These are phyloP conservation scores for Alliaria petiolata DNA, from an alignment of 345 rosid species.

Conservation along the genomic window DNA sequence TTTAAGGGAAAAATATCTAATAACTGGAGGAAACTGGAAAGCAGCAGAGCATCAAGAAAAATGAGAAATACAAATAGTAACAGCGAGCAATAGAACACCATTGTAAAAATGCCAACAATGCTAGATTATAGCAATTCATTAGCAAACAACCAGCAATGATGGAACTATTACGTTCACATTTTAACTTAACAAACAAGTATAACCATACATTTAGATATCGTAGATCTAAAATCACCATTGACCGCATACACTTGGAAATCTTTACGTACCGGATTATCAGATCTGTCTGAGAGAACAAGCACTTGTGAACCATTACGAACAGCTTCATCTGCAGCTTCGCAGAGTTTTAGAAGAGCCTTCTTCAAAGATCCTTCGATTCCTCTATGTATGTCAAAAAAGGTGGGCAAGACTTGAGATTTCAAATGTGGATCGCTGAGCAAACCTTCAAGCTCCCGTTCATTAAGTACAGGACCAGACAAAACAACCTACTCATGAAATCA, in stretches of 20 bases:
- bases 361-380: constrained; percentile 91
- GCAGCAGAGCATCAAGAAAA: no score
- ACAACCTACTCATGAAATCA: constrained; percentile 52
- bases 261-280: constrained; percentile 71
- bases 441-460: constrained; percentile 91
- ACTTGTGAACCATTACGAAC: constrained; percentile 93
- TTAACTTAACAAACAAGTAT: neutral
- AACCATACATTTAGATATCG: constrained; percentile 2
- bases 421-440: constrained; percentile 66
- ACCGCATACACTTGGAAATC: constrained; percentile 6
- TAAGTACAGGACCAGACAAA: constrained; percentile 82
- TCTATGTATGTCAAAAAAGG: constrained; percentile 89
- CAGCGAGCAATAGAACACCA: no score
- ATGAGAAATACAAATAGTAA: no score
- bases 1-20: no score
- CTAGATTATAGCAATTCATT: neutral
- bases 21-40: no score
- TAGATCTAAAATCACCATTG: neutral
- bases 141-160: constrained; percentile 6
- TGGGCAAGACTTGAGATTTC: constrained; percentile 61
- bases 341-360: constrained; percentile 62
- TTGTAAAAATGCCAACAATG: no score
- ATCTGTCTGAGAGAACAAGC: constrained; percentile 87
- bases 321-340: constrained; percentile 98
- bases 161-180: neutral